phyloP scores from a whole-genome alignment of 139 green algal species.

The Volvox africanus region DNA sequence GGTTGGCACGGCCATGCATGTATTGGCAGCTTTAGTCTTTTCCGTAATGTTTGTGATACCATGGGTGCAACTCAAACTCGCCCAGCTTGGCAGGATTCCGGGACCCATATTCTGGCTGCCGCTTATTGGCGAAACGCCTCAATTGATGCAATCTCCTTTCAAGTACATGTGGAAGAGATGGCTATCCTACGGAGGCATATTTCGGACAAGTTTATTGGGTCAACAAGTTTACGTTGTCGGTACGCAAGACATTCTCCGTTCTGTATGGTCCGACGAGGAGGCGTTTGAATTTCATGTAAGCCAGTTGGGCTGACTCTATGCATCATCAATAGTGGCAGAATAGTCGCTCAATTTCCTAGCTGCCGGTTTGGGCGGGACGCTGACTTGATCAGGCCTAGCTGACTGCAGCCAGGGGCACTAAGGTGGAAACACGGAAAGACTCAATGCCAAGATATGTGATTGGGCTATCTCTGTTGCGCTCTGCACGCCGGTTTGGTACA shows the following conservation, averaged over 20 bases:
- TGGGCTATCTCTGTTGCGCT: neutral
- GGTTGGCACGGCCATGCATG: neutral
- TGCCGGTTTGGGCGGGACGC: neutral
- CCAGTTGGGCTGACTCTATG: neutral
- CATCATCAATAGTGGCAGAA: neutral
- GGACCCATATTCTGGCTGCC: neutral
- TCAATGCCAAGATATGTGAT: neutral
- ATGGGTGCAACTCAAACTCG: neutral
- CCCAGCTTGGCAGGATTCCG: neutral
- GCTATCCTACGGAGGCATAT: neutral
- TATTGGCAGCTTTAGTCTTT: neutral
- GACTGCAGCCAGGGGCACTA: neutral
- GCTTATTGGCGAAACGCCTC: neutral
- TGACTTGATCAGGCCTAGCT: too few species aligned
- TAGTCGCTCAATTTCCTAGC: neutral
- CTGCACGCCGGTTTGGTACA: neutral
- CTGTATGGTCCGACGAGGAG: neutral
- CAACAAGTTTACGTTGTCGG: neutral
- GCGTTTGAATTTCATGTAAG: conserved; percentile 11
- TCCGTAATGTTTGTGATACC: neutral
- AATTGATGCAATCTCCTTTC: neutral
- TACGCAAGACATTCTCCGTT: neutral
- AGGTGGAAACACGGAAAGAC: neutral
- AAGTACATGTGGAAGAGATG: conserved; percentile 13
- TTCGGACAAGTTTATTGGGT: neutral